Percentiles rank a stretch among this genome's conserved stretches.
Evolutionary conservation across 2,329 filamentous ascomycete species (phyloP).

Genomic region (Aspergillus texensis): DNA sequence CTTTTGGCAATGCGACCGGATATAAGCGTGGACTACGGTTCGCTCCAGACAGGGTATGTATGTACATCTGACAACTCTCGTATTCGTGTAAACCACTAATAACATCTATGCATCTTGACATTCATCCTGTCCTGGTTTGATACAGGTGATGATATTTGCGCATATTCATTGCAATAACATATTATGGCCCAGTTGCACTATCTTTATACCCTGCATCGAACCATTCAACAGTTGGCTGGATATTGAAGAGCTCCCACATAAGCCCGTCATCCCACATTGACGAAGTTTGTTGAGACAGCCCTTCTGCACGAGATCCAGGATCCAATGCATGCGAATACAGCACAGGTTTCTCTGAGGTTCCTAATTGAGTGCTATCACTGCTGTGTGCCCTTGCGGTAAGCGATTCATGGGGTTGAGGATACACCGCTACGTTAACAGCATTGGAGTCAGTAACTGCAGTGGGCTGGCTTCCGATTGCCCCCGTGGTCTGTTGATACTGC

Average conservation of each 20-base stretch:
- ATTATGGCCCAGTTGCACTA: background rate
- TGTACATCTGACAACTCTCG: no score
- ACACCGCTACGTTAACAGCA: background rate
- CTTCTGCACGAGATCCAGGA: background rate
- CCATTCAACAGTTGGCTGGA: slow-evolving; percentile 3
- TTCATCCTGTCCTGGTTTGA: no score
- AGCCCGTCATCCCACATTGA: slow-evolving; percentile 3
- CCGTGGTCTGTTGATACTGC: background rate
- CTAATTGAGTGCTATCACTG: background rate
- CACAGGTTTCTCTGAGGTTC: no score
- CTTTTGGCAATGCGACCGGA: no score
- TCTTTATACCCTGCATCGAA: background rate
- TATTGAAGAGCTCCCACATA: slow-evolving; percentile 6
- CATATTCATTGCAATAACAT: background rate
- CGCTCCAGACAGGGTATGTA: no score
- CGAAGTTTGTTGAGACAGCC: background rate
- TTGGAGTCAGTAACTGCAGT: background rate
- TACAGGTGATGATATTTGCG: background rate
- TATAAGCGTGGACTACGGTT: no score
- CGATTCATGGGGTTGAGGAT: background rate
- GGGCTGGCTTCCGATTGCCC: background rate
- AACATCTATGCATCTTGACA: no score
- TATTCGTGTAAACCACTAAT: no score
- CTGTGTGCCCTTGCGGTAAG: background rate
- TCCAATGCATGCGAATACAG: background rate